Evolutionary conservation across 441 rosid genomes (phyloP), one percentile per base, ranked within the genome.

Genomic region (Aquilaria agallochum): DNA sequence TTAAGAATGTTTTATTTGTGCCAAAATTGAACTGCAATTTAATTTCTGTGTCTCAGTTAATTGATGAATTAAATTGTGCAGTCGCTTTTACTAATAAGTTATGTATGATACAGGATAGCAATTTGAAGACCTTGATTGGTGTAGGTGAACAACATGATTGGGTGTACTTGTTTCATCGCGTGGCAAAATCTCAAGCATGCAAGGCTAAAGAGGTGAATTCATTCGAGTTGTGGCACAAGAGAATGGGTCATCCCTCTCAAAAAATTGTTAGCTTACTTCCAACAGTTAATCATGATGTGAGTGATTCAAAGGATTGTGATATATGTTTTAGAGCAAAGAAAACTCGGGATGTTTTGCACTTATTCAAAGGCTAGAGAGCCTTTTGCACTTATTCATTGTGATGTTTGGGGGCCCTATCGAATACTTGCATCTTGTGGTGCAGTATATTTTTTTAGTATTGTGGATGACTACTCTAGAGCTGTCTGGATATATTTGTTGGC

Each of bases 241-340:
- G 31, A 0, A n/a, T 66, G 1, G 58, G 64, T 0, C 58, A 66
- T 45, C 51, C 58, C 0, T 60, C 55, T 15, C 27, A 11, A 0
- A 59, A 54, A 32, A 46, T 9, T 33, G 48, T 61, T 10, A 12
- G 9, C 46, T 55, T 34, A 34, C 61, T 20, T 44, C 56, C 0
- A 30, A 48, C 30, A 9, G 14, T 5, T 10, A 2, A 3, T 57
- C 10, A 6, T 0, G 33, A 31, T 2, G 27, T 57, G 15, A 40
- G n/a, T 14, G 27, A n/a, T 46, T 11, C 1, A 9, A n/a, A 49
- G 14, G 48, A 60, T 60, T 68, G 5, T 40, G n/a, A 13, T 6
- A 4, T 68, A 10, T 60, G 45, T 68, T 31, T 45, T 5, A 8
- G 48, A 15, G 50, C 52, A 0, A 60, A 68, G 11, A 45, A 68